Percentiles rank a stretch among this genome's conserved stretches.
Conservation (phyloP, 1,284 basidiomycete species). For the Leccinum huronense region DNA sequence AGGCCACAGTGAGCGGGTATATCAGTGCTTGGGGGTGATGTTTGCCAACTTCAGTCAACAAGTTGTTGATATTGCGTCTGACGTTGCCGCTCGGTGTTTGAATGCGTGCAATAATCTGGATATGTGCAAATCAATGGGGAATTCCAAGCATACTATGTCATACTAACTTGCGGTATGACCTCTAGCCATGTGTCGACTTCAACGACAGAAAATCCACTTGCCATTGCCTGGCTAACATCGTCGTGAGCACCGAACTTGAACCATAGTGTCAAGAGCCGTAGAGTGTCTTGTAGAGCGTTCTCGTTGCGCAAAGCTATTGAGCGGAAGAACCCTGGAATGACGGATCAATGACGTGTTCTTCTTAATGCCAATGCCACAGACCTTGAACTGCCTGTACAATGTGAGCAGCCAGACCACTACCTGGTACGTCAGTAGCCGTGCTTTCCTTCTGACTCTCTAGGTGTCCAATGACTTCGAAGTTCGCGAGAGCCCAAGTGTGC, state of each 20-base stretch:
- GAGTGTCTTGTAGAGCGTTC: slow-evolving; percentile 93
- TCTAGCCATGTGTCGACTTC: slow-evolving; percentile 99
- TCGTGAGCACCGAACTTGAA: slow-evolving; percentile 96
- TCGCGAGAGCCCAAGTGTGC: slow-evolving; percentile 98
- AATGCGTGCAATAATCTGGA: slow-evolving; percentile 95
- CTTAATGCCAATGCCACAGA: slow-evolving; percentile 31
- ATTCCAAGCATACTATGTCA: background rate
- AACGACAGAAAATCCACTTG: slow-evolving; percentile 84
- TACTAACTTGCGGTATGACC: slow-evolving; percentile 89
- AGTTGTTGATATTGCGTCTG: slow-evolving; percentile 84
- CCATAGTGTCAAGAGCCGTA: slow-evolving; percentile 94
- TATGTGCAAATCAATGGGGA: background rate
- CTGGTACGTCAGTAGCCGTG: slow-evolving; percentile 64
- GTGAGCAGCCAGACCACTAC: slow-evolving; percentile 75
- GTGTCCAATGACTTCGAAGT: slow-evolving; percentile 92
- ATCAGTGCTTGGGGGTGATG: slow-evolving; percentile 98
- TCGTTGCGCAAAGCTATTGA: slow-evolving; percentile 91
- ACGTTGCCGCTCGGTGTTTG: slow-evolving; percentile 92
- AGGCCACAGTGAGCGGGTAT: slow-evolving; percentile 97
- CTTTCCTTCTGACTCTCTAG: slow-evolving; percentile 69
- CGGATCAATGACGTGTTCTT: slow-evolving; percentile 8
- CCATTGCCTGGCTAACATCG: slow-evolving; percentile 90
- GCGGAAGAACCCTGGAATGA: slow-evolving; percentile 80
- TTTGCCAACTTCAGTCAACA: slow-evolving; percentile 92
- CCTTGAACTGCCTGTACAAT: slow-evolving; percentile 96